A percentile compares a stretch with the other conserved stretches of the same genome.
Evolutionary conservation across 495 filamentous ascomycete species (phyloP).

Genomic region (Neurospora terricola): DNA sequence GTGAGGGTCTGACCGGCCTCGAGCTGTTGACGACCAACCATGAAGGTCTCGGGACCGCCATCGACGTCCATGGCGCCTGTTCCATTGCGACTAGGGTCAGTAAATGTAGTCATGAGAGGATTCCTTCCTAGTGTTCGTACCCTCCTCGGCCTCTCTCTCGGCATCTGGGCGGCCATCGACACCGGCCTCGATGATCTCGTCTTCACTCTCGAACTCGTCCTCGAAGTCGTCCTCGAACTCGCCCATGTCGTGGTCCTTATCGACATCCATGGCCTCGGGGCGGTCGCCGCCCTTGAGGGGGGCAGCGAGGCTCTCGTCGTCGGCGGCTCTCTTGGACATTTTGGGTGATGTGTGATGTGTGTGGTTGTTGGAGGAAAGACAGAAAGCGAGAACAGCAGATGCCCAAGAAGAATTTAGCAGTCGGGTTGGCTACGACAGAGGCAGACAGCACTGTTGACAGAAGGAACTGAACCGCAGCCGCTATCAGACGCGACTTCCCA

Average conservation of each 20-base stretch:
- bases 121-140: neutral
- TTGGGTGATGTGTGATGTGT: conserved; percentile 8
- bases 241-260: conserved; percentile 58
- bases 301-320: conserved; percentile 39
- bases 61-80: conserved; percentile 84
- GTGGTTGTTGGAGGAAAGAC: neutral
- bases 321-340: conserved; percentile 66
- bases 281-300: conserved; percentile 63
- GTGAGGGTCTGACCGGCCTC: conserved; percentile 80
- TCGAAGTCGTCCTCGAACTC: conserved; percentile 95
- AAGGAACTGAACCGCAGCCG: neutral
- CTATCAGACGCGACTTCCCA: neutral
- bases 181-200: conserved; percentile 90
- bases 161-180: conserved; percentile 86
- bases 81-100: conserved; percentile 8
- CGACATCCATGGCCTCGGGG: conserved; percentile 44
- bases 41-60: conserved; percentile 65
- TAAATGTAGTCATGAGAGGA: neutral
- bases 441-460: neutral
- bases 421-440: neutral
- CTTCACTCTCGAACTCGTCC: conserved; percentile 94
- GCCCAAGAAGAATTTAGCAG: neutral
- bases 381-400: no score
- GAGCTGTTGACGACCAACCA: conserved; percentile 79
- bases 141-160: conserved; percentile 83